Evolutionary conservation across 306 rosid genomes (phyloP), one percentile per base, ranked within the genome.

Genomic region (Corylus avellana): DNA sequence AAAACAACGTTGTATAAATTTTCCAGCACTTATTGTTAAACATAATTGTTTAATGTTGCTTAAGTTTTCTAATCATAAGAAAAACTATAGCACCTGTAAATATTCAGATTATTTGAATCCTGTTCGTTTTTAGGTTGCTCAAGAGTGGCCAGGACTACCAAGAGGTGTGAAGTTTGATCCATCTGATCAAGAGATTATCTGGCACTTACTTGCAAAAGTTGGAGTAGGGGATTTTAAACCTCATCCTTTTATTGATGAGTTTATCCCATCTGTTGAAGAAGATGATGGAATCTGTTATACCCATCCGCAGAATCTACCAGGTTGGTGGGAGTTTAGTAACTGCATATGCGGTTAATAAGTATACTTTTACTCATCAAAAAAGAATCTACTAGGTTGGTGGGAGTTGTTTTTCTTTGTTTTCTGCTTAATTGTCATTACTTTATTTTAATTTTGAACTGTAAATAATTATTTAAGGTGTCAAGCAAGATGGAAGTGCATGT

Each of bases 141-240:
- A 87, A 61, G 92, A 91, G 80, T 93, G 97, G 96, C 97, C 97
- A 20, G 98, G 98, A 79, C 82, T 94, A 63, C 98, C 98, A 13
- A 89, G 86, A 80, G 98, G 98, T 27, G 98, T 94, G 63, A 94
- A 94, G 79, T 94, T 94, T 85, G 94, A 92, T 84, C 98, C 98
- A 54, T 86, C 97, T 2, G 97, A 94, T 79, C 96, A 87, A 44
- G 98, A 92, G 82, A 88, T 92, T 69, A 88, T 92, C 18, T 84
- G 85, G 86, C 97, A 94, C 79, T 89, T 94, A 81, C 85, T 88
- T 70, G 91, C 96, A 46, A 94, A 94, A 84, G 85, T 69, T 77
- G 92, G 93, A 72, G 79, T 49, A 59, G 90, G 48, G 54, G 79
- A 77, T 69, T 47, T 77, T 27, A 89, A 84, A 51, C 83, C 92